Base-by-base conservation (phyloP, 176 grass and related monocot species). In the Areca catechu region DNA sequence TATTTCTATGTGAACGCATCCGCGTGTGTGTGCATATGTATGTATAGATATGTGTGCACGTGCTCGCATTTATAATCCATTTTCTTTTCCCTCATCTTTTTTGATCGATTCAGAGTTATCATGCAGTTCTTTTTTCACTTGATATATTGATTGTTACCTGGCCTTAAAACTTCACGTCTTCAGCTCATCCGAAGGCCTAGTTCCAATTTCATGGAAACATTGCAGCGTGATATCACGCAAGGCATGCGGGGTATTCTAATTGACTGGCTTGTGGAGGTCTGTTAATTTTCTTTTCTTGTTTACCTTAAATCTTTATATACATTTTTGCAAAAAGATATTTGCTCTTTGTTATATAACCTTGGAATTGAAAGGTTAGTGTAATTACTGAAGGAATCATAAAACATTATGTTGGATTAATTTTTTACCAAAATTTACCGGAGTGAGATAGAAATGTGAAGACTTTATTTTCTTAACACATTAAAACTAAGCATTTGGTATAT, bases 221-320 rank as follows among this genome's bases (percentile, higher is more conserved):
- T 80, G 22, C 76, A 62, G 24, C 9, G 7, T 54, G 50, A 65
- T 64, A 64, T 34, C 25, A 53, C 76, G 7, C 81, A 89, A 75
- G 62, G 59, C 62, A 85, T 82, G 81, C 78, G 81, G 27, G 75
- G 74, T 50, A 61, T 85, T 72, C 71, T 89, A 19, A 70, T 85
- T 61, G 86, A 89, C 62, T 89, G 86, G 81, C 86, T 89, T 79
- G 74, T 89, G 58, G 81, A 78, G 81, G 81, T 89, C 75, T 48
- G 67, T 7, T 17, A 54, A 14, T 6, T 52, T 25, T 54, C 51
- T 37, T 7, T 23, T 22, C 7, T 34, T 19, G 1, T 9, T 67
- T 67, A 37, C 24, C 12, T 17, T 22, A 37, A 3, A 16, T 22
- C 17, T 16, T 37, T 3, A 43, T 43, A 12, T 43, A 12, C 1